A percentile compares a stretch with the other conserved stretches of the same genome.
These are phyloP conservation scores for Phytophthora pistaciae DNA, from an alignment of 352 stramenopile genomes.

Conservation along the genomic window DNA sequence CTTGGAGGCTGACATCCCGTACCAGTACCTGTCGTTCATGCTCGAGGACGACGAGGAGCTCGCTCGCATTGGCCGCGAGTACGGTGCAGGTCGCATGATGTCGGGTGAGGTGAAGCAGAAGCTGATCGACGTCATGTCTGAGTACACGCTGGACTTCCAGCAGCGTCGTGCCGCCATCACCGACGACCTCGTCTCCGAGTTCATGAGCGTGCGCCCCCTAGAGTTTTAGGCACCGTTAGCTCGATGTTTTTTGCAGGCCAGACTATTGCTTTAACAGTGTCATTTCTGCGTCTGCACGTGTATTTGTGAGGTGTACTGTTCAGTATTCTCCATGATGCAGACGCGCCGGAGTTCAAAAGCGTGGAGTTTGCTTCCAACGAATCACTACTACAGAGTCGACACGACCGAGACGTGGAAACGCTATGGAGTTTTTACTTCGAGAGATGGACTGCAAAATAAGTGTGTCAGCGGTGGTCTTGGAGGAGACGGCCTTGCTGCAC, in stretches of 20 bases:
- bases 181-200: constrained; percentile 96
- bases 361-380: constrained; percentile 15
- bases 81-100: constrained; percentile 96
- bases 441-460: constrained; percentile 8
- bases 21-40: constrained; percentile 99
- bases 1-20: constrained; percentile 98
- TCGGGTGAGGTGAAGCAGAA: constrained; percentile 98
- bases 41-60: constrained; percentile 99
- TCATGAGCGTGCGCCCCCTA: constrained; percentile 95
- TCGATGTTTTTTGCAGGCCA: constrained; percentile 13
- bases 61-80: constrained; percentile 94
- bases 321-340: constrained; percentile 16
- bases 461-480: constrained; percentile 25
- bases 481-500: constrained; percentile 31
- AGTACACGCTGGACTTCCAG: constrained; percentile 97
- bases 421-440: constrained; percentile 16
- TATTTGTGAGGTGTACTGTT: constrained; percentile 34
- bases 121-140: constrained; percentile 94
- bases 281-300: constrained; percentile 15
- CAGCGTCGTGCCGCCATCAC: constrained; percentile 93
- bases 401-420: constrained; percentile 21
- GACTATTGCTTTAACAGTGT: neutral
- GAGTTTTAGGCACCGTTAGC: constrained; percentile 83
- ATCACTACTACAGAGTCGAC: constrained; percentile 26
- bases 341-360: constrained; percentile 24